A percentile compares a stretch with the other conserved stretches of the same genome.
These are phyloP conservation scores for Globisporangium polare DNA, from an alignment of 352 stramenopile genomes.

Conservation along the genomic window DNA sequence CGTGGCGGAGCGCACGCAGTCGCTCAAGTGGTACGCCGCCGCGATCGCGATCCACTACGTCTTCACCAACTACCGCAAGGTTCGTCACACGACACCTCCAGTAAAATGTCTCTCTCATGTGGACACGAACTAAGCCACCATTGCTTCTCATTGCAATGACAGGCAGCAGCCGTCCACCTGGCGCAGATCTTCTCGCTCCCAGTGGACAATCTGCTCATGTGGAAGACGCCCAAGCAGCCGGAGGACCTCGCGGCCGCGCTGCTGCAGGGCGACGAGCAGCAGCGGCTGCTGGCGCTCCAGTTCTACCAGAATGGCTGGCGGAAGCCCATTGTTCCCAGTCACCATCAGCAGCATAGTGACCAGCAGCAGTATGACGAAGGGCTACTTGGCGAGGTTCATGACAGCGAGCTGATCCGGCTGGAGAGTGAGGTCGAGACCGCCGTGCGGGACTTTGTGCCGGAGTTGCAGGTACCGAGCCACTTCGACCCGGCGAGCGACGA, in stretches of 20 bases:
- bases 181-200: conserved; percentile 19
- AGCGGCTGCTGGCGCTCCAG: conserved; percentile 28
- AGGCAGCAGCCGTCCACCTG: conserved; percentile 15
- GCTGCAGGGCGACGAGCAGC: conserved; percentile 32
- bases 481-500: conserved; percentile 16
- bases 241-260: conserved; percentile 29
- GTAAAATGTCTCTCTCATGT: background rate
- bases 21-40: conserved; percentile 62
- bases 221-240: background rate
- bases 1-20: conserved; percentile 40
- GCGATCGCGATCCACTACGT: conserved; percentile 48
- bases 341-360: background rate
- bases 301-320: conserved; percentile 56
- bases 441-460: conserved; percentile 37
- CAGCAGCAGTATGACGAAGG: background rate
- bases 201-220: background rate
- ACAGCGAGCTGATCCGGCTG: conserved; percentile 20
- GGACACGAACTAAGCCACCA: background rate
- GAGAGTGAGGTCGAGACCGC: conserved; percentile 25
- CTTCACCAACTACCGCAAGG: conserved; percentile 25
- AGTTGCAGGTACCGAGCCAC: conserved; percentile 20
- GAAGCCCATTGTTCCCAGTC: conserved; percentile 16
- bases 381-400: background rate
- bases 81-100: conserved; percentile 12
- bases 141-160: background rate